A percentile compares a stretch with the other conserved stretches of the same genome.
Evolutionary conservation across 495 filamentous ascomycete genomes (phyloP).

Genomic region (Neurospora terricola): DNA sequence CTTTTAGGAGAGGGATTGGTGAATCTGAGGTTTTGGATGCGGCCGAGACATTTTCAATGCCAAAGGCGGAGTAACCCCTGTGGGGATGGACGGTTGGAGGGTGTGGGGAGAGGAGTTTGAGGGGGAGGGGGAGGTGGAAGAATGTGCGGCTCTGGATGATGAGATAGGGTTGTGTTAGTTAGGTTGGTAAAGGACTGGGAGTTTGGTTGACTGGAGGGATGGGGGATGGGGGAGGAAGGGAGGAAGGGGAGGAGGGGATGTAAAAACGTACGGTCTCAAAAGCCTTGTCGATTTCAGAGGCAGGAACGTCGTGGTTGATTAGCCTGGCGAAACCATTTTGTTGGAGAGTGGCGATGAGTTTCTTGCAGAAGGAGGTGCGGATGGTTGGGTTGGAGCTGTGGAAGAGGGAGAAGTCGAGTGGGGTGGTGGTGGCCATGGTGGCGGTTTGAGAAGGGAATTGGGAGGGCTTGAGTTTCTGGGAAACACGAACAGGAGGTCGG

Average conservation of each 20-base stretch:
- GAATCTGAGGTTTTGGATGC: no score
- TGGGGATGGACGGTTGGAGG: background rate
- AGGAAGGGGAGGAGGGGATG: no score
- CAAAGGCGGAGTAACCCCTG: background rate
- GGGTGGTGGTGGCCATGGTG: background rate
- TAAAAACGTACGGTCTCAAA: background rate
- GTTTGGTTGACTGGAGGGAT: no score
- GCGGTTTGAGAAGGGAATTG: background rate
- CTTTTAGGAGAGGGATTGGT: background rate
- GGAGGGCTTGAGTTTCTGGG: background rate
- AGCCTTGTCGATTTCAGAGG: background rate
- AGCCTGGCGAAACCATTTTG: background rate
- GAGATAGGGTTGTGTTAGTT: no score
- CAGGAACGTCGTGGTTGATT: background rate
- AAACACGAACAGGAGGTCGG: background rate
- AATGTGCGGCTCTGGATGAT: background rate
- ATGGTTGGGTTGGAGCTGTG: background rate
- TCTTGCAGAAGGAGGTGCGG: background rate
- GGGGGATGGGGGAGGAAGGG: no score
- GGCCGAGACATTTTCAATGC: background rate
- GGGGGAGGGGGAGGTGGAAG: background rate
- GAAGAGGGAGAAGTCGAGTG: background rate
- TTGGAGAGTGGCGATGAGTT: background rate
- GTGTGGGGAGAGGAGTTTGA: background rate
- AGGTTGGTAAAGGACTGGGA: no score